These are phyloP conservation scores for Didymella glomerata DNA, from an alignment of 2,329 filamentous ascomycete species.

Conservation along the genomic window DNA sequence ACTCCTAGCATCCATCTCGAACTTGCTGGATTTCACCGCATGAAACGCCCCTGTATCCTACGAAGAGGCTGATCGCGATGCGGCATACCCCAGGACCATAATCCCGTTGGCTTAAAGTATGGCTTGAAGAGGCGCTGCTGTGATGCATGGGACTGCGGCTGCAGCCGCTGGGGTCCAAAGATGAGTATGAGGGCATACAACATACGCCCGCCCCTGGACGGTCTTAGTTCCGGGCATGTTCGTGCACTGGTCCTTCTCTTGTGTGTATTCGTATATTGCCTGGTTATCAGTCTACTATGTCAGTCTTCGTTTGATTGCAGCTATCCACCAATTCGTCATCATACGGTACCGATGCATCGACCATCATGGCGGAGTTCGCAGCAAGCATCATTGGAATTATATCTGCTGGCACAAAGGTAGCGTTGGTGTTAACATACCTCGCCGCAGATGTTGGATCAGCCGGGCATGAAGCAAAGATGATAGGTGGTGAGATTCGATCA, in stretches of 20 bases:
- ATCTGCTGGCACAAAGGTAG: background rate
- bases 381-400: background rate
- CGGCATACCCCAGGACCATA: background rate
- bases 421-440: background rate
- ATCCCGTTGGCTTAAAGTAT: background rate
- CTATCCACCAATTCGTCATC: background rate
- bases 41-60: background rate
- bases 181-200: background rate
- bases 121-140: constrained; percentile 1
- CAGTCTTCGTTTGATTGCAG: background rate
- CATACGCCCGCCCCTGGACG: constrained; percentile 1
- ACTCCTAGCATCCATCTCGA: background rate
- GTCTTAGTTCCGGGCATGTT: background rate
- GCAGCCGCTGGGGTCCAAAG: background rate
- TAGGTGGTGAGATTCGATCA: background rate
- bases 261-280: background rate
- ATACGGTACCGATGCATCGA: background rate
- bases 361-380: background rate
- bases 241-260: background rate
- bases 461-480: background rate
- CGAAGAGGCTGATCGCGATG: background rate
- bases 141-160: constrained; percentile 1
- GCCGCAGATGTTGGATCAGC: background rate
- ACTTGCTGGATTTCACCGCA: background rate
- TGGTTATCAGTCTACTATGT: background rate